Evolutionary conservation across 2,329 filamentous ascomycete genomes (phyloP).

Genomic region (Colletotrichum falcatum): DNA sequence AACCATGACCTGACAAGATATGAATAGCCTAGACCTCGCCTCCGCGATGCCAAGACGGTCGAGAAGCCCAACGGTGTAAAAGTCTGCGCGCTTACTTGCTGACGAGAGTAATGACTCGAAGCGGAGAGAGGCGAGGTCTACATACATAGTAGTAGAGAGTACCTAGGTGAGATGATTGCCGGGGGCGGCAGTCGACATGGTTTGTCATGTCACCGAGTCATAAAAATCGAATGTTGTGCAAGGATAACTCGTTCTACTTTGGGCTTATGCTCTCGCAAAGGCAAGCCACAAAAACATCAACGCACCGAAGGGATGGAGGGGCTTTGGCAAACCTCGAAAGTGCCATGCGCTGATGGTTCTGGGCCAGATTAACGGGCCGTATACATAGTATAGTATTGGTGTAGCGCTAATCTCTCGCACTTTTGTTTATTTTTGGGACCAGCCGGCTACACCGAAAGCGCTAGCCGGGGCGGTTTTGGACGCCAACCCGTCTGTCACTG

Average conservation of each 20-base stretch:
- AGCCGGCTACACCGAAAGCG: neutral
- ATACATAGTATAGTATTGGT: too few relatives aligned
- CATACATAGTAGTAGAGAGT: neutral
- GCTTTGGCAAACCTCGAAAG: too few relatives aligned
- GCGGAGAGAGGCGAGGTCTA: neutral
- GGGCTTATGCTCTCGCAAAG: neutral
- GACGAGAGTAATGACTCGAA: conserved; percentile 20
- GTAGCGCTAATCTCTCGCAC: too few relatives aligned
- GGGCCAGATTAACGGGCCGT: too few relatives aligned
- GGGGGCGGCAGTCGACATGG: too few relatives aligned
- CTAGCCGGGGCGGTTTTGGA: neutral
- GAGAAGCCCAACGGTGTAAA: conserved; percentile 16
- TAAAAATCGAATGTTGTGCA: neutral
- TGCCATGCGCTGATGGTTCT: too few relatives aligned
- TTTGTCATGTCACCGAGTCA: neutral
- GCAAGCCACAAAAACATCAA: neutral
- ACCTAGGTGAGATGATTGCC: neutral
- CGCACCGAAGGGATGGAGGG: too few relatives aligned
- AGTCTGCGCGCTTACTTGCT: neutral
- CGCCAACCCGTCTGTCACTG: conserved; percentile 26
- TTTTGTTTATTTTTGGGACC: conserved; percentile 28
- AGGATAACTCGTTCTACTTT: neutral
- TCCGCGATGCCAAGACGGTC: conserved; percentile 24
- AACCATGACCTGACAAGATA: neutral
- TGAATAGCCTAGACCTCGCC: neutral